Percentiles rank a stretch among this genome's conserved stretches.
Conservation (phyloP, 2,329 filamentous ascomycete genomes). For the Monilinia fructicola region DNA sequence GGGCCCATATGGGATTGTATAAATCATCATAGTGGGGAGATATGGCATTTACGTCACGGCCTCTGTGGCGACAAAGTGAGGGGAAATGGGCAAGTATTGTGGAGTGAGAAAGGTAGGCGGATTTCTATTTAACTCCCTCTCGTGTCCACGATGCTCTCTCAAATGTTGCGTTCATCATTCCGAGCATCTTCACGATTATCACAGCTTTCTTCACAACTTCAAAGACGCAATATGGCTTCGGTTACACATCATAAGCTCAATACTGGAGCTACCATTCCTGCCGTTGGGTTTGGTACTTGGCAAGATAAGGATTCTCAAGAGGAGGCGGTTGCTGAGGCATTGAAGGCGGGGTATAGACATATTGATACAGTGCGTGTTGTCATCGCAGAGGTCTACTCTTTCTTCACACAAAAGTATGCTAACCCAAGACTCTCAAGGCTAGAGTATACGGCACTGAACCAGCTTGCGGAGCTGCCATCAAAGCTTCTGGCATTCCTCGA, state of each 20-base stretch:
- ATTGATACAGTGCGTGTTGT: conserved; percentile 44
- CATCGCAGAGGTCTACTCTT: not conserved
- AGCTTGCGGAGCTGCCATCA: conserved; percentile 68
- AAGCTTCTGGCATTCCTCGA: conserved; percentile 60
- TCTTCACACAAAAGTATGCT: not conserved
- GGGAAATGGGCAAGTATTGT: not conserved
- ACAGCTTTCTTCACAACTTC: conserved; percentile 27
- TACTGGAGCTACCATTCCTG: conserved; percentile 40
- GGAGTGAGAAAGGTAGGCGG: not conserved
- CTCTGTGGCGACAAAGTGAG: not conserved
- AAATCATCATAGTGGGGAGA: not conserved
- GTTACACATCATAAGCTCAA: conserved; percentile 41
- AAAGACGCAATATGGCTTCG: conserved; percentile 26
- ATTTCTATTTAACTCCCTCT: not conserved
- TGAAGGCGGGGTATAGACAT: conserved; percentile 52
- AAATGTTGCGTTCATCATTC: conserved; percentile 11
- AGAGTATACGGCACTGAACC: conserved; percentile 83
- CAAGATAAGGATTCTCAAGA: conserved; percentile 46
- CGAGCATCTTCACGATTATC: conserved; percentile 16
- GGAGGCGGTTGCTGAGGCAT: conserved; percentile 42
- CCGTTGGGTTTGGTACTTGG: conserved; percentile 49
- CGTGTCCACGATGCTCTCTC: conserved; percentile 13
- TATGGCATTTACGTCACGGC: not conserved
- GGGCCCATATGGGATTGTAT: not conserved
- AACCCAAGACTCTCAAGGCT: conserved; percentile 62